A percentile compares a stretch with the other conserved stretches of the same genome.
These are phyloP conservation scores for Carex myosuroides DNA, from an alignment of 176 grass and related monocot species.

Conservation along the genomic window DNA sequence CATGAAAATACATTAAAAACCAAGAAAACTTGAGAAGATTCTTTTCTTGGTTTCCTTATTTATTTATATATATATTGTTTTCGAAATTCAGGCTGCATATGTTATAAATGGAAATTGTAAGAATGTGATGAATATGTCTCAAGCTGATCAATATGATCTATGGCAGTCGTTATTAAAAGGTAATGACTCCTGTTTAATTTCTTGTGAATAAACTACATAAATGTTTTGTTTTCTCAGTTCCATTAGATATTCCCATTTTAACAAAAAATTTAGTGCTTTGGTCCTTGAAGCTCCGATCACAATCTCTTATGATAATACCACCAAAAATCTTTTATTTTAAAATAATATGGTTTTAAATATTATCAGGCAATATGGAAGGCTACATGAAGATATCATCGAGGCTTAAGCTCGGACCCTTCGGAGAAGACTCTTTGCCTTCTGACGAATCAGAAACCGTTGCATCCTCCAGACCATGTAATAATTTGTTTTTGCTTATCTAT, in stretches of 20 bases:
- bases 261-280: neutral
- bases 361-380: constrained; percentile 59
- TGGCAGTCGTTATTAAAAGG: constrained; percentile 95
- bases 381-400: constrained; percentile 63
- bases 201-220: neutral
- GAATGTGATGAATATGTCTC: constrained; percentile 98
- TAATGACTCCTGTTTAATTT: constrained; percentile 16
- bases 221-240: neutral
- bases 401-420: constrained; percentile 80
- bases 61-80: neutral
- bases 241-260: neutral
- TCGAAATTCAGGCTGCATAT: constrained; percentile 57
- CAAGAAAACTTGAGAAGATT: neutral
- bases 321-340: constrained; percentile 11
- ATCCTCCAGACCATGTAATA: constrained; percentile 50
- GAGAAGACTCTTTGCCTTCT: constrained; percentile 53
- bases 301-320: neutral
- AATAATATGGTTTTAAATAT: constrained; percentile 12
- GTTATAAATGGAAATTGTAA: constrained; percentile 93
- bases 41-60: constrained; percentile 3
- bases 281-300: neutral
- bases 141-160: constrained; percentile 81
- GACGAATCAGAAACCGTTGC: constrained; percentile 73
- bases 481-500: constrained; percentile 23
- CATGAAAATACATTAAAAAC: neutral